Base-by-base conservation (phyloP, 306 rosid genomes). In the Casuarina cunninghamiana region DNA sequence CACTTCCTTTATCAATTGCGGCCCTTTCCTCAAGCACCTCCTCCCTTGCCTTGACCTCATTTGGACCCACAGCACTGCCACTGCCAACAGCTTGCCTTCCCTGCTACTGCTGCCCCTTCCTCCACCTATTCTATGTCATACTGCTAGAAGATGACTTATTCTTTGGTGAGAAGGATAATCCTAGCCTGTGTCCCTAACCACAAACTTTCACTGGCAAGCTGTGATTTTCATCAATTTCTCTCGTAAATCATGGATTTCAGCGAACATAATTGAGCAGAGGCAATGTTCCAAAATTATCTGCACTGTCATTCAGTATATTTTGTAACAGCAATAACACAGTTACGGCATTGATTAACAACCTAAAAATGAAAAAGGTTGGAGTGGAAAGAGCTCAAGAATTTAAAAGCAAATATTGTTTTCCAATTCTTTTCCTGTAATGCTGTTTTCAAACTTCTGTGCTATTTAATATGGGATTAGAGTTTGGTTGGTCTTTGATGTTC, bases 41-140 rank as follows among this genome's bases (percentile, higher is more conserved):
- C 92, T 94, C 78, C 88, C 95, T 15, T 94, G 88, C 49, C 89
- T 94, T 70, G 95, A 94, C 77, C 92, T 91, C 54, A 69, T 94
- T 53, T 78, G 78, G 7, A 21, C 26, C 63, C 58, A 37, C 39
- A 60, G 21, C 43, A 44, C 75, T 21, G 70, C 8, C 72, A 68
- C 55, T 63, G 61, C 26, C 81, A 78, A 17, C 77, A 43, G 35
- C 83, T 50, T 70, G 66, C 44, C 41, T 54, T 81, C 49, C 83
- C 2, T 89, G 87, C n/a, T 91, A 91, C 2, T 78, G 81, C n/a
- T 79, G 82, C 6, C 97, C 97, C 6, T 90, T 94, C 9, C 90
- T 94, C 2, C 97, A 94, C 70, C 97, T 94, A 60, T 89, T 97
- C 71, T 91, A 93, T 1, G 93, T 91, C 58, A 95, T 95, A 77